Percentiles rank a stretch among this genome's conserved stretches.
Conservation (phyloP, 495 filamentous ascomycete genomes). For the Pyronema omphalodes region DNA sequence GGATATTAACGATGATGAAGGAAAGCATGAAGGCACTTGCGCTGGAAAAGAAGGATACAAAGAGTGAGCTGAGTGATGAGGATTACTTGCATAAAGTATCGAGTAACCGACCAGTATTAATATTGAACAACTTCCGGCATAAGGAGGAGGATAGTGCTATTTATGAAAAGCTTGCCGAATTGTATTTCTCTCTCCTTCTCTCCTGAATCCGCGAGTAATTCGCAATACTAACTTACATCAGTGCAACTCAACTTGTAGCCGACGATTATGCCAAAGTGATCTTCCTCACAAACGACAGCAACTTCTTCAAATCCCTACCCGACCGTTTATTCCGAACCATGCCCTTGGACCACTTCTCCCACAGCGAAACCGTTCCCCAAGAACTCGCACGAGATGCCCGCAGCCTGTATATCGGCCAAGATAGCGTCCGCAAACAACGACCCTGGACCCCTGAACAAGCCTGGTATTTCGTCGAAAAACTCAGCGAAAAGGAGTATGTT, state of each 20-base stretch:
- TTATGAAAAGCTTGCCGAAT: slow-evolving; percentile 80
- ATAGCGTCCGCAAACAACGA: slow-evolving; percentile 22
- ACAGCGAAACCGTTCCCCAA: background rate
- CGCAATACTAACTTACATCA: background rate
- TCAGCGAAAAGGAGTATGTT: slow-evolving; percentile 42
- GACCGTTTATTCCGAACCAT: slow-evolving; percentile 79
- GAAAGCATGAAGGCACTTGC: slow-evolving; percentile 60
- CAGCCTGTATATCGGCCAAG: too few relatives aligned
- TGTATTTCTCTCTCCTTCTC: slow-evolving; percentile 21
- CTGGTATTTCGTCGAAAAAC: slow-evolving; percentile 64
- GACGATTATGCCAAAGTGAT: slow-evolving; percentile 85
- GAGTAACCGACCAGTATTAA: slow-evolving; percentile 61
- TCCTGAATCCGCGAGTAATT: slow-evolving; percentile 6
- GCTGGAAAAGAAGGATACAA: slow-evolving; percentile 53
- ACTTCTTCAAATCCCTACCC: slow-evolving; percentile 75
- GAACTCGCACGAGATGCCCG: too few relatives aligned
- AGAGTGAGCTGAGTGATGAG: slow-evolving; percentile 58
- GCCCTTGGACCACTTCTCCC: slow-evolving; percentile 36
- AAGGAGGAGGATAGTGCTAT: slow-evolving; percentile 50
- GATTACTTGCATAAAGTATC: slow-evolving; percentile 85
- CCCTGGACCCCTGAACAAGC: slow-evolving; percentile 69
- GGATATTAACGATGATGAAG: slow-evolving; percentile 74
- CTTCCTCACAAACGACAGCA: slow-evolving; percentile 78
- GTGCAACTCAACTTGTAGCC: slow-evolving; percentile 62
- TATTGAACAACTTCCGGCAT: slow-evolving; percentile 88